Evolutionary conservation across 169 alveolate genomes (phyloP).

Genomic region (Plasmodium fragile): DNA sequence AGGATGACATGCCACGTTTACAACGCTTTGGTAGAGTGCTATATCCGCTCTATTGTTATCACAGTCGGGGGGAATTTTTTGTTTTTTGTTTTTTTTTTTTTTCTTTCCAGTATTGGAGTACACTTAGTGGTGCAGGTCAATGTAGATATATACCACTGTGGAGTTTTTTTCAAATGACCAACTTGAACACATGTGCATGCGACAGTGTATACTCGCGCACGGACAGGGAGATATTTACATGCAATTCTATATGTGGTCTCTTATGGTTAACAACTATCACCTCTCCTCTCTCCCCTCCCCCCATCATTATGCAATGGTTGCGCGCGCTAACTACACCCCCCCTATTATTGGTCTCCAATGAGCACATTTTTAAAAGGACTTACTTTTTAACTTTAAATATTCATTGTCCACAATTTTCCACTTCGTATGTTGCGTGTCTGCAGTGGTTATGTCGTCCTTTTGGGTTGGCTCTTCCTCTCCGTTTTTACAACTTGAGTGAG

Average conservation of each 20-base stretch:
- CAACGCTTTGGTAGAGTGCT: neutral
- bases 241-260: neutral
- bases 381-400: slow-evolving; percentile 40
- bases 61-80: neutral
- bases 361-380: neutral
- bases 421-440: neutral
- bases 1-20: neutral
- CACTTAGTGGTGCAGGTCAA: neutral
- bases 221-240: neutral
- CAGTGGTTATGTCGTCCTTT: neutral
- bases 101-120: neutral
- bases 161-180: neutral
- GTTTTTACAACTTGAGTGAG: neutral
- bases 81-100: neutral
- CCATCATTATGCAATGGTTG: neutral
- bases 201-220: neutral
- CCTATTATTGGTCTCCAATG: neutral
- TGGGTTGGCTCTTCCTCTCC: neutral
- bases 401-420: neutral
- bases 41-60: neutral
- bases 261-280: neutral
- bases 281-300: slow-evolving; percentile 1
- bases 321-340: neutral
- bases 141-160: neutral
- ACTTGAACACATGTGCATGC: neutral